Evolutionary conservation across 2,329 filamentous ascomycete species (phyloP), one percentile per base, ranked within the genome.

Genomic region (Fusarium subtropicale): DNA sequence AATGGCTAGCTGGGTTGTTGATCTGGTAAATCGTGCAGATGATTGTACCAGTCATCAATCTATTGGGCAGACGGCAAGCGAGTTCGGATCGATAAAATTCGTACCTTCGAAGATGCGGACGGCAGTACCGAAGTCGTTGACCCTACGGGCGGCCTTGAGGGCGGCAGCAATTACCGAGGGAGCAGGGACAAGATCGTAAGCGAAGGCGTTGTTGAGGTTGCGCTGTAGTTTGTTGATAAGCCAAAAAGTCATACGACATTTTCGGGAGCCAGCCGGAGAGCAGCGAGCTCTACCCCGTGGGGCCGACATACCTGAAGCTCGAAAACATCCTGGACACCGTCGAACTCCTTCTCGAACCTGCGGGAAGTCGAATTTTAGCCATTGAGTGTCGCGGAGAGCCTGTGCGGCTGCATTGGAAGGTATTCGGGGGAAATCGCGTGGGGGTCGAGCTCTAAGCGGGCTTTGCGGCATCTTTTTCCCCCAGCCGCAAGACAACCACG

Each of bases 301-400:
- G 69, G 66, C 70, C 57, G 57, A 66, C 60, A 79, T 90, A 97
- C 94, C 93, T 97, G 94, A 79, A 99, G 93, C 90, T 99, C 96
- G 83, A 99, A 99, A 79, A 98, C 95, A 86, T 99, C 96, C 85
- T 98, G 93, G 74, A 99, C 96, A 79, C 85, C 84, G 71, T 99
- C 95, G 80, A 99, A 99, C 86, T 99, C 96, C 90, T 97, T 97
- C 89, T 99, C 96, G 80, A 97, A 99, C 86, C 96, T 99, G 81
- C 78, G 56, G 38, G 51, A 58, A 56, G 54, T 57, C 55, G 53
- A 52, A 45, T 45, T 69, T 77, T 66, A 76, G 76, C 74, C 69
- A 77, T 77, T 77, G 76, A 65, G 41, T 66, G 50, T 36, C 56
- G 42, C 18, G 42, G 52, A 44, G 64, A 53, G 42, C 64, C 59